Base-by-base conservation (phyloP, 495 filamentous ascomycete genomes). In the Neurospora sublineolata region DNA sequence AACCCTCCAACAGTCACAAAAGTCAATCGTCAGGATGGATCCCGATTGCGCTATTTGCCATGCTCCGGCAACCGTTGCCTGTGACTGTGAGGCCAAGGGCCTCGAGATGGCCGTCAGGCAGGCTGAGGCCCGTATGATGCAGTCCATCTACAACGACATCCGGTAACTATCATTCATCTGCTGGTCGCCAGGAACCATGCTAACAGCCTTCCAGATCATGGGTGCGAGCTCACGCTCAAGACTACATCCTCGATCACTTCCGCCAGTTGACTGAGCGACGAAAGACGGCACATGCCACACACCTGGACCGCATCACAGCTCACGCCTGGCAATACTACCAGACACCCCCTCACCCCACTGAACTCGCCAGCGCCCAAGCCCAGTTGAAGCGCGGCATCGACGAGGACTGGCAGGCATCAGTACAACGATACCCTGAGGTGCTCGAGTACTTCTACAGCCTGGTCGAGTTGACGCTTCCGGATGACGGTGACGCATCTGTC, bases 41-140 rank as follows among this genome's bases (percentile, higher is more conserved):
- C 89, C 89, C 44, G 89, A 90, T 81, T 92, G 89, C 81, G 89
- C 89, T 60, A 90, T 92, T 70, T 92, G 89, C 79, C 85, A 86
- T 79, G 84, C 85, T 75, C 88, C 89, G 68, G 87, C 88, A 58
- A 81, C 85, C 41, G 80, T 84, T 74, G 84, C 86, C 74, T 91
- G 89, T 81, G 89, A 89, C 72, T 91, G 89, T 81, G 89, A 92
- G 82, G 85, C 87, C 52, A 89, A 90, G 73, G 87, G 88, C 37
- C 85, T 92, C 58, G 86, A 89, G 79, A 83, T 87, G 69, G 89
- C 89, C 40, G 84, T 92, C 68, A 82, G 87, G 74, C 89, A 91
- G 77, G 88, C 89, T 40, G 89, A 92, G 79, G 75, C 83, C 67
- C 83, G 87, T 68, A 88, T 89, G 79, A 87, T 92, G 86, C 83